Base-by-base conservation (phyloP, 768 basidiomycete genomes). In the Phaeotremella fagi region DNA sequence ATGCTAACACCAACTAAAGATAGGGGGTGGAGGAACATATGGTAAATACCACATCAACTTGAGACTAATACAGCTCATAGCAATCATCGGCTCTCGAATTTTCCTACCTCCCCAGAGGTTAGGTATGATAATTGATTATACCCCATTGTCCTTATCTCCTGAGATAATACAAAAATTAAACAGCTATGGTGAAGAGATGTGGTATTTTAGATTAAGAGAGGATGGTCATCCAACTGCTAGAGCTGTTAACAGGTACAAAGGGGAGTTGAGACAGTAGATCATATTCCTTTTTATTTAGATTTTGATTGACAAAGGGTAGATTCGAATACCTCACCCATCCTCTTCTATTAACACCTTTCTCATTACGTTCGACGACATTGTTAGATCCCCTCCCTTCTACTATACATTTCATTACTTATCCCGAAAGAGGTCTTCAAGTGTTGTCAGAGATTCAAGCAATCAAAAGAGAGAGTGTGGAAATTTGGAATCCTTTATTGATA, bases 1-100 rank as follows among this genome's bases (percentile, higher is more conserved):
- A 26, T 38, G 22, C 11, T 9, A 35, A 9, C n/a, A n/a, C 9
- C 33, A 35, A 45, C 31, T 20, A 1, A 36, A 67, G 65, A 59
- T 67, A 41, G 65, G 65, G 3, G 65, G 65, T 42, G 65, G 59
- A 25, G 65, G 65, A 0, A 57, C 65, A 20, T 67, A 67, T 24
- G 57, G 65, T 67, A 15, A 24, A 44, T 57, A 0, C 22, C 18
- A 9, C 51, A 18, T 4, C 43, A 22, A 12, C 6, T 22, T 20
- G 38, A 41, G 20, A 41, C 38, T n/a, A 24, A 45, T n/a, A 11
- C 50, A 16, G 31, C 31, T 33, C 16, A n/a, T 33, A 67, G 65
- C 57, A 14, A 63, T 61, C 29, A 61, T 64, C 28, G 65, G 62
- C 5, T 42, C 62, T 0, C 43, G 65, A 28, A 64, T 67, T n/a